Evolutionary conservation across 352 stramenopile species (phyloP), one percentile per base, ranked within the genome.

Genomic region (Phytopythium montanum): DNA sequence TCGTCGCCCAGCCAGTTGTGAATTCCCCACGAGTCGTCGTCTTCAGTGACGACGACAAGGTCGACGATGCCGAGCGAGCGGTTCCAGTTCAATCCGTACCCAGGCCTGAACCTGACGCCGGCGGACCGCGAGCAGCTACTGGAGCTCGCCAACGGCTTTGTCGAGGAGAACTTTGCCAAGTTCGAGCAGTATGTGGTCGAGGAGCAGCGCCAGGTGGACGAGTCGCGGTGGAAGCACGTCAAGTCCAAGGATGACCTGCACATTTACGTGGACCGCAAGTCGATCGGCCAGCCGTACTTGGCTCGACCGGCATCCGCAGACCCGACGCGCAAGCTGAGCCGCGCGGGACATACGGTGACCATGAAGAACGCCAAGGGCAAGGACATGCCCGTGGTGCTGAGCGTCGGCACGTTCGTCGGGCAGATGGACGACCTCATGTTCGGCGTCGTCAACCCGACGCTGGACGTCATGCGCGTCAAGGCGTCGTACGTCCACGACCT

Each of bases 401-500:
- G 55, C 19, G 59, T 69, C 25, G 71, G 71, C 0, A 75, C 62
- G 7, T 52, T 76, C 26, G 61, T 66, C 2, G 68, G 68, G 4
- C 49, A 64, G 14, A 59, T 79, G 5, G 66, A 79, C 12, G 71
- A 79, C 56, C 49, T 76, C 60, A 76, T 81, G 68, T 63, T 70
- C 39, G 71, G 71, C 5, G 59, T 67, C 19, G 57, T 75, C 18
- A 75, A 72, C 25, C 65, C 60, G 41, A 72, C 68, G 18, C 49
- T 70, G 19, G 68, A 79, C 23, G 56, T 62, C 39, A 76, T 75
- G 71, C 63, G 63, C 13, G 64, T 79, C 58, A 79, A 76, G 49
- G 66, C 68, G 2, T 76, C 71, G 50, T 79, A 87, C 54, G 68
- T 85, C 26, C 66, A 76, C 39, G 65, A 69, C 39, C 53, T 84